Percentiles rank a stretch among this genome's conserved stretches.
Conservation (phyloP, 2,329 filamentous ascomycete species). For the Colletotrichum kahawae region DNA sequence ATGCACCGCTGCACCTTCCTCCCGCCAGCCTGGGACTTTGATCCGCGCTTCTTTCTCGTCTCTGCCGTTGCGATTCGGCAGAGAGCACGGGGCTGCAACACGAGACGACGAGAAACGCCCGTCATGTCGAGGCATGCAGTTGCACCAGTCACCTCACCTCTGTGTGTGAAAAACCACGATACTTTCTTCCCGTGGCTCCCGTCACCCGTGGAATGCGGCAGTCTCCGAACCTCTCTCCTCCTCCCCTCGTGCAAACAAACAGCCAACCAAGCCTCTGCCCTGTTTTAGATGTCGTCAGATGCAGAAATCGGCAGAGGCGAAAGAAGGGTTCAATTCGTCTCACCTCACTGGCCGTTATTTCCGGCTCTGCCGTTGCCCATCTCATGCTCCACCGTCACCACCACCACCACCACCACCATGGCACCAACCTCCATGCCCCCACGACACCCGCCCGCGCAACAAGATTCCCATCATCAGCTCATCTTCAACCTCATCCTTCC, state of each 20-base stretch:
- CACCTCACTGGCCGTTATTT: not conserved
- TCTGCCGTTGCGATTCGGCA: not conserved
- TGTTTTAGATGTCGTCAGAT: not conserved
- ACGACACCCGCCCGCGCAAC: not conserved
- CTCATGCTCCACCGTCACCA: not conserved
- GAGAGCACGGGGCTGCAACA: not conserved
- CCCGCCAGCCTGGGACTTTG: not conserved
- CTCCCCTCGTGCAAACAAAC: not conserved
- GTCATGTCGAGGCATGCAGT: not conserved
- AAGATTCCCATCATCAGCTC: not conserved
- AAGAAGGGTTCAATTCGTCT: not conserved
- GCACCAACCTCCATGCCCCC: not conserved
- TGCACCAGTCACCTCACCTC: not conserved
- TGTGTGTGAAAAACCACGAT: not conserved
- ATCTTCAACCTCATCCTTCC: not conserved
- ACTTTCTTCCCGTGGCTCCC: not conserved
- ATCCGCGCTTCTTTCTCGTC: not conserved
- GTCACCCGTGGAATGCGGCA: not conserved
- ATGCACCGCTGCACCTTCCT: not conserved
- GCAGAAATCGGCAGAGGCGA: not conserved
- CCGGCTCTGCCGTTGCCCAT: not conserved
- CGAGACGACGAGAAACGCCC: not conserved
- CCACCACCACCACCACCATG: not conserved
- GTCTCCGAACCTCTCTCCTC: not conserved
- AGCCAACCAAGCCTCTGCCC: not conserved